A percentile compares a stretch with the other conserved stretches of the same genome.
These are phyloP conservation scores for Podaxis sp. DNA, from an alignment of 768 basidiomycete species.

Conservation along the genomic window DNA sequence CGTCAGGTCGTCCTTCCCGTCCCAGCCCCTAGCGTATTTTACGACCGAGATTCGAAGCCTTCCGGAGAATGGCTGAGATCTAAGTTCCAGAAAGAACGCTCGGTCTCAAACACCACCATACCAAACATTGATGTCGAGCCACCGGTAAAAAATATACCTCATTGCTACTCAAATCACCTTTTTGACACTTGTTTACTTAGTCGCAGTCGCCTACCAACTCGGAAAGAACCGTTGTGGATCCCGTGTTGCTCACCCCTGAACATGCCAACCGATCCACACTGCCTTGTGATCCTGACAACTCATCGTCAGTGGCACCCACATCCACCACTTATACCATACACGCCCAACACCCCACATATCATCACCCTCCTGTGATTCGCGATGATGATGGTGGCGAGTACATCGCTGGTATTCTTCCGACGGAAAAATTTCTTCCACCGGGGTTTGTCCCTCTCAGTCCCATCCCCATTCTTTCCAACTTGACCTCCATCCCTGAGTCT, in stretches of 20 bases:
- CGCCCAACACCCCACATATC: neutral
- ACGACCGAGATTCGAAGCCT: neutral
- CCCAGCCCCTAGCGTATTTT: neutral
- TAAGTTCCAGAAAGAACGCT: slow-evolving; percentile 18
- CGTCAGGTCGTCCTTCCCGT: slow-evolving; percentile 18
- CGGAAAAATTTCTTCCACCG: slow-evolving; percentile 28
- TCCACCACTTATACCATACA: neutral
- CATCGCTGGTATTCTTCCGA: slow-evolving; percentile 20
- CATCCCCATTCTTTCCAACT: slow-evolving; percentile 15
- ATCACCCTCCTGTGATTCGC: neutral
- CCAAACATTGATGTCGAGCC: slow-evolving; percentile 42
- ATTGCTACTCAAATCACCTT: neutral
- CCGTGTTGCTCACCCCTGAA: slow-evolving; percentile 41
- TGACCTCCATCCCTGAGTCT: neutral
- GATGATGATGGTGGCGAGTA: slow-evolving; percentile 3
- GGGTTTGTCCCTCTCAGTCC: slow-evolving; percentile 36
- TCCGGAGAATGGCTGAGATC: slow-evolving; percentile 18
- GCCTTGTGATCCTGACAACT: neutral
- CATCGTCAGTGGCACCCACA: neutral
- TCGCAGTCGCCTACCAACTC: slow-evolving; percentile 36
- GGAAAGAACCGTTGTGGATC: slow-evolving; percentile 25
- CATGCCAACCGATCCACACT: slow-evolving; percentile 14
- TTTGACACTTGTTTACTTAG: slow-evolving; percentile 19
- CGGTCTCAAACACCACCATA: slow-evolving; percentile 29
- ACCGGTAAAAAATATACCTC: slow-evolving; percentile 30